A percentile compares a stretch with the other conserved stretches of the same genome.
phyloP scores from a whole-genome alignment of 1,284 basidiomycete species.

The Cryptococcus depauperatus region DNA sequence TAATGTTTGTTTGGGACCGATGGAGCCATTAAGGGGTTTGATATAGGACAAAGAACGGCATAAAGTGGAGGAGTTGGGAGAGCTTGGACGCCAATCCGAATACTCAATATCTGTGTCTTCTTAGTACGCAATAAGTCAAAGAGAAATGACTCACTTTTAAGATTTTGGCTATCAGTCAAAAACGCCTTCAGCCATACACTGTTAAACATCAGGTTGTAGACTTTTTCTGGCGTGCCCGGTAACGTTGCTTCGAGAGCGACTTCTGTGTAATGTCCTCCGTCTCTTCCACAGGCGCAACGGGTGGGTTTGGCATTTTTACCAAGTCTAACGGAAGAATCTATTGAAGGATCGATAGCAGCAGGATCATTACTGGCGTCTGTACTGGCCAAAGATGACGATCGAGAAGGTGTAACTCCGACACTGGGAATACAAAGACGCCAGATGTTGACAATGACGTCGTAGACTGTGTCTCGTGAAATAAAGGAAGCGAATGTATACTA shows the following conservation, averaged over 20 bases:
- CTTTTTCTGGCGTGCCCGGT: slow-evolving; percentile 85
- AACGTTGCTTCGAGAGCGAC: slow-evolving; percentile 68
- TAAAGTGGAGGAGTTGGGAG: slow-evolving; percentile 60
- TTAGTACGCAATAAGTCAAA: not conserved
- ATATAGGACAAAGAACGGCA: slow-evolving; percentile 88
- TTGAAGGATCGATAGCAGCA: slow-evolving; percentile 1
- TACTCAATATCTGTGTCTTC: slow-evolving; percentile 70
- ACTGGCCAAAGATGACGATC: slow-evolving; percentile 19
- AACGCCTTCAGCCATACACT: slow-evolving; percentile 95
- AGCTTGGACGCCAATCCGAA: slow-evolving; percentile 72
- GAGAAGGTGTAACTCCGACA: slow-evolving; percentile 19
- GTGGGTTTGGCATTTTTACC: slow-evolving; percentile 48
- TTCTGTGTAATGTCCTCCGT: slow-evolving; percentile 65
- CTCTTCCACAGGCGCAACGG: slow-evolving; percentile 64
- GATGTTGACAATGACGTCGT: slow-evolving; percentile 91
- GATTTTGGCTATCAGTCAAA: slow-evolving; percentile 76
- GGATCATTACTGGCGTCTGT: slow-evolving; percentile 9
- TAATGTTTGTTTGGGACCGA: slow-evolving; percentile 91
- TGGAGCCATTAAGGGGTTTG: slow-evolving; percentile 77
- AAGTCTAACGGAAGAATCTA: slow-evolving; percentile 6
- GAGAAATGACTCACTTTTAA: slow-evolving; percentile 76
- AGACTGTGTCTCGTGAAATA: slow-evolving; percentile 90
- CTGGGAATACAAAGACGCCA: slow-evolving; percentile 81
- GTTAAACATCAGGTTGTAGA: slow-evolving; percentile 92
- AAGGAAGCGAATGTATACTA: slow-evolving; percentile 95